Conservation (phyloP, 768 basidiomycete genomes). For the Mycena kentingensis region DNA sequence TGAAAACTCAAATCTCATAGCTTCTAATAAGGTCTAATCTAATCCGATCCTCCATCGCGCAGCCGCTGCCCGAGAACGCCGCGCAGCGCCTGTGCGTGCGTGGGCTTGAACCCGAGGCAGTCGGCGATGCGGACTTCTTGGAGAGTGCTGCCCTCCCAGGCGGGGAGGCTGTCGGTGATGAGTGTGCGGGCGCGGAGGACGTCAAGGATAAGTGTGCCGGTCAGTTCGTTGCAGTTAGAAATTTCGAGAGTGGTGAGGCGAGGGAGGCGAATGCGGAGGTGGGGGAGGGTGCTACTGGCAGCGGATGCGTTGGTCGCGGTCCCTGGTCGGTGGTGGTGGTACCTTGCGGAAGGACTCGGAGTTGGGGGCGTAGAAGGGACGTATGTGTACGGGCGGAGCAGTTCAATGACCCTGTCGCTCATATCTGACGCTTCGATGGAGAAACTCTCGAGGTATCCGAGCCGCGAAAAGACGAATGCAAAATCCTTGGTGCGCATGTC, state of each 20-base stretch:
- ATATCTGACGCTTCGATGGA: constrained; percentile 79
- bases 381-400: constrained; percentile 49
- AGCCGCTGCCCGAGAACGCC: constrained; percentile 32
- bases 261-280: constrained; percentile 52
- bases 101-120: constrained; percentile 38
- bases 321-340: no score
- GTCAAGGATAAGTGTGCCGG: constrained; percentile 58
- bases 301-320: no score
- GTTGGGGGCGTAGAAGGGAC: no score
- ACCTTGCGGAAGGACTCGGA: no score
- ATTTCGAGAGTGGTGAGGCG: constrained; percentile 53
- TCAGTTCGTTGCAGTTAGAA: constrained; percentile 63
- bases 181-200: constrained; percentile 50
- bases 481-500: constrained; percentile 88
- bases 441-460: constrained; percentile 60
- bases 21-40: no score
- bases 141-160: constrained; percentile 30
- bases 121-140: constrained; percentile 39
- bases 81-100: constrained; percentile 33
- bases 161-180: constrained; percentile 37
- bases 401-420: constrained; percentile 68
- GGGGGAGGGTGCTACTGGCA: no score
- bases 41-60: no score
- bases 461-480: constrained; percentile 60
- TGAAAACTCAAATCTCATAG: no score